Base-by-base conservation (phyloP, 169 alveolate genomes). In the Theileria luwenshuni region DNA sequence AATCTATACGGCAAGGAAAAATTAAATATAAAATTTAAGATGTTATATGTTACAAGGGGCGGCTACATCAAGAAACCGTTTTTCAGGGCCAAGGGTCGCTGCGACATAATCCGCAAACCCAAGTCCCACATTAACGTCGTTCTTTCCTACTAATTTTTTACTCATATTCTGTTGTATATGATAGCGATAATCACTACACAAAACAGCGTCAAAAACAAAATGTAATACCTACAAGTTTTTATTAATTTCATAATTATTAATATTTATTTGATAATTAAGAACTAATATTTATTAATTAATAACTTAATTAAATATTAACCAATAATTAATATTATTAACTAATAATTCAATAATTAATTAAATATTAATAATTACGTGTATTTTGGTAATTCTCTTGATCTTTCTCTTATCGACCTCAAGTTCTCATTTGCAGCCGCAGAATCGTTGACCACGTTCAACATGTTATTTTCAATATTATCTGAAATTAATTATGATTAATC, bases 61-160 rank as follows among this genome's bases (percentile, higher is more conserved):
- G 89, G 89, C 27, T 64, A 58, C 74, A 74, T 72, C 23, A 81
- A 74, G 48, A 19, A 59, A 33, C 89, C 89, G 3, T 67, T 74
- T 3, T 81, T 81, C 69, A 59, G 85, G 10, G 89, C 89, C 33
- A 81, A 81, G 49, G 89, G 89, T 2, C 51, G 89, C 30, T 72
- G 84, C 45, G 85, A 81, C 70, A 42, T 81, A 15, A 74, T 81
- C 41, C 48, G 85, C 27, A 81, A 74, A 25, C 89, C 89, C 7
- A 79, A 79, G 52, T 70, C 87, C 19, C 87, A 79, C 74, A 19
- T 79, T 13, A 71, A 42, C 47, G 87, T 79, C 21, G 87, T 79
- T 21, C 52, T 79, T 3, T 51, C 86, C 8, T 70, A 59, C 42
- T 77, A 59, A 77, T 25, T 19, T 19, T 30, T 73, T 13, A 21